Evolutionary conservation across 1,139 yeast species (phyloP).

Genomic region (Lodderomyces margitis): DNA sequence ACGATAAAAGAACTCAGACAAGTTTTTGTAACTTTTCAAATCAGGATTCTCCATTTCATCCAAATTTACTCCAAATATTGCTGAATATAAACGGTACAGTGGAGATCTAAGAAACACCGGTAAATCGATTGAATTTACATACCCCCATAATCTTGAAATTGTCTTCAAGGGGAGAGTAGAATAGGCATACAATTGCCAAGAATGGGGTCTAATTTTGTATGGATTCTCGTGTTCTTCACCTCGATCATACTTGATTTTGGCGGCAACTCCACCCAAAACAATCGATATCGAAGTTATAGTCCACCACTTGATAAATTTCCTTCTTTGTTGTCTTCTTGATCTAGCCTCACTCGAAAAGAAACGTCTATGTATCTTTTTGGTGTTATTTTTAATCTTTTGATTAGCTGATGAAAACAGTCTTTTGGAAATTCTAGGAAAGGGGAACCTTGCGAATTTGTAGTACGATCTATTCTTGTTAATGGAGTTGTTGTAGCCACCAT

Average conservation of each 20-base stretch:
- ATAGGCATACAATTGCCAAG: constrained; percentile 88
- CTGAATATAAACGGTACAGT: constrained; percentile 74
- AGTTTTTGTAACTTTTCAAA: constrained; percentile 67
- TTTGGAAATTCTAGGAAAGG: constrained; percentile 22
- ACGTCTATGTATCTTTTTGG: constrained; percentile 37
- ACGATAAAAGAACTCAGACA: constrained; percentile 91
- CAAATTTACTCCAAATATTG: constrained; percentile 81
- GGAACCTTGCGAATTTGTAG: constrained; percentile 9
- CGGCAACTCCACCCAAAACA: constrained; percentile 63
- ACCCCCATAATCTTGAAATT: constrained; percentile 92
- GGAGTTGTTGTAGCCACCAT: constrained; percentile 1
- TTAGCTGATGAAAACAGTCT: constrained; percentile 41
- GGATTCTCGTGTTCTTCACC: constrained; percentile 37
- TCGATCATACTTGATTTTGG: constrained; percentile 46
- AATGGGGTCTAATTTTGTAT: constrained; percentile 57
- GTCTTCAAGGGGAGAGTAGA: constrained; percentile 90
- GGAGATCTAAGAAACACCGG: constrained; percentile 91
- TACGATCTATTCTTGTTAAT: constrained; percentile 1
- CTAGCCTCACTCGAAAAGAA: constrained; percentile 48
- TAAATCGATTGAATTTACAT: constrained; percentile 73
- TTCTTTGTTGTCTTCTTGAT: constrained; percentile 41
- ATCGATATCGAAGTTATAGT: constrained; percentile 64
- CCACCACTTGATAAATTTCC: constrained; percentile 65
- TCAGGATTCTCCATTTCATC: constrained; percentile 88
- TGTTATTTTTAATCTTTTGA: constrained; percentile 34